phyloP scores from a whole-genome alignment of 805 yeast species.

The Dipodascopsis uninucleata region DNA sequence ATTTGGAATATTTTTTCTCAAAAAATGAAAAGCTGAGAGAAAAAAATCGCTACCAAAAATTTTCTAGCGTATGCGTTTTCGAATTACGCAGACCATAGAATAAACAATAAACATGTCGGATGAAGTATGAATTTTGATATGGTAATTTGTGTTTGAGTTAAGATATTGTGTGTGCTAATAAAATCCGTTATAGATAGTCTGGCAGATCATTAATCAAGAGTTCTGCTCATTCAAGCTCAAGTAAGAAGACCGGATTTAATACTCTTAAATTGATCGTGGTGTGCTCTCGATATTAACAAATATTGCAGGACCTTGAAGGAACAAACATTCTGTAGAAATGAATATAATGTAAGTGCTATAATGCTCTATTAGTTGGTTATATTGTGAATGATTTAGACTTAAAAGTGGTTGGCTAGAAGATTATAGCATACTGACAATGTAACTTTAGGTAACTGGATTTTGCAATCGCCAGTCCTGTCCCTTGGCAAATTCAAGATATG shows the following conservation, averaged over 20 bases:
- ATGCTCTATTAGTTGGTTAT: not conserved
- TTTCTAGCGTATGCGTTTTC: too few species aligned
- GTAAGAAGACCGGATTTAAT: too few species aligned
- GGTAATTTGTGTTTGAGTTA: not conserved
- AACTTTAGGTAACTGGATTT: conserved; percentile 60
- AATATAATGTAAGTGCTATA: conserved; percentile 61
- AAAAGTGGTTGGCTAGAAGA: not conserved
- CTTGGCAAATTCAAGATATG: conserved; percentile 86
- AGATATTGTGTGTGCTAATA: not conserved
- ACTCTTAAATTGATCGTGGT: not conserved
- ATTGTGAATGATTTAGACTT: not conserved
- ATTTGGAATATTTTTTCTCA: too few species aligned
- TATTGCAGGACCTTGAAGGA: conserved; percentile 59
- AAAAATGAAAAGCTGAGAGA: too few species aligned
- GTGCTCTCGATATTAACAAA: not conserved
- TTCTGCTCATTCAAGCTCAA: conserved; percentile 92
- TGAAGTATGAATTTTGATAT: conserved; percentile 14
- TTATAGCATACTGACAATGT: not conserved
- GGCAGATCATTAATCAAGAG: conserved; percentile 95
- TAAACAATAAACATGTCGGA: conserved; percentile 24
- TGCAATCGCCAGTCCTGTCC: conserved; percentile 95
- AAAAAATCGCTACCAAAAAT: too few species aligned
- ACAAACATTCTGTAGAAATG: conserved; percentile 92
- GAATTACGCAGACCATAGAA: too few species aligned
- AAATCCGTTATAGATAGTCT: conserved; percentile 58